Conservation (phyloP, 805 yeast species). For the Nakazawaea holstii region DNA sequence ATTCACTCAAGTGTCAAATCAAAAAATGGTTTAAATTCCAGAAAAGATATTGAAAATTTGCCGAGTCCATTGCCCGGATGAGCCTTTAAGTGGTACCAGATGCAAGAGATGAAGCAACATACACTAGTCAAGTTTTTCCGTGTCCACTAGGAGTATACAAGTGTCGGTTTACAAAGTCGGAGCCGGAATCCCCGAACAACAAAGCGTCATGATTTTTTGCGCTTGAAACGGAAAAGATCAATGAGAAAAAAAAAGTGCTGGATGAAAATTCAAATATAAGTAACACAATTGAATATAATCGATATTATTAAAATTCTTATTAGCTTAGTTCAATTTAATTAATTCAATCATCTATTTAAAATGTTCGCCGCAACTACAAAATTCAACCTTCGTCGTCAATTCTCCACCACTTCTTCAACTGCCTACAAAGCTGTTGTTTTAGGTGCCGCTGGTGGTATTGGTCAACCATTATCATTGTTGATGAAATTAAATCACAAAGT, state of each 20-base stretch:
- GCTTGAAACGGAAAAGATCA: background rate
- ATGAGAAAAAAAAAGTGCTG: background rate
- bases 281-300: background rate
- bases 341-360: constrained; percentile 10
- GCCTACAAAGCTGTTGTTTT: constrained; percentile 77
- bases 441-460: constrained; percentile 95
- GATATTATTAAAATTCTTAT: background rate
- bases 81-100: too few species aligned
- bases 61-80: too few species aligned
- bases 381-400: constrained; percentile 45
- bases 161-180: background rate
- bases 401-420: constrained; percentile 59
- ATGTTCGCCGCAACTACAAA: constrained; percentile 52
- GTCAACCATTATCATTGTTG: constrained; percentile 80
- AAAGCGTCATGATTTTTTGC: background rate
- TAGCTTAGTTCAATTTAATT: background rate
- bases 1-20: too few species aligned
- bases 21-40: too few species aligned
- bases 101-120: background rate
- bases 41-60: too few species aligned
- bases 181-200: background rate
- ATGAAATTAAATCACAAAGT: constrained; percentile 86
- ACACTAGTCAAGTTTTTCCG: background rate
- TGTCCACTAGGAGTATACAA: too few species aligned
- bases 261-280: background rate